A percentile compares a stretch with the other conserved stretches of the same genome.
Conservation (phyloP, 495 filamentous ascomycete genomes). For the Antarctomyces pellizariae region DNA sequence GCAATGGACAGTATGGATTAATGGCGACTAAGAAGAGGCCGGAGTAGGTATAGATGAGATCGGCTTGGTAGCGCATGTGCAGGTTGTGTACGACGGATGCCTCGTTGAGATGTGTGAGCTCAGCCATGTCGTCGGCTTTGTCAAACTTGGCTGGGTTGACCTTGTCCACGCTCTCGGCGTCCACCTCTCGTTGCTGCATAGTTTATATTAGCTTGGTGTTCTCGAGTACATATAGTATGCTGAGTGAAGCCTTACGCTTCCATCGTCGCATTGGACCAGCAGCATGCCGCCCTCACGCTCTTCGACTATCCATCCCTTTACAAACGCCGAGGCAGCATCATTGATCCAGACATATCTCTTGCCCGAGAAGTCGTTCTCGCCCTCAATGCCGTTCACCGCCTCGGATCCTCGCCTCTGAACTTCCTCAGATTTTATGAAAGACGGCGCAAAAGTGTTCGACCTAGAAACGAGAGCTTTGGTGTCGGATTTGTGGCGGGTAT, state of each 20-base stretch:
- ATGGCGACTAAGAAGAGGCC: constrained; percentile 92
- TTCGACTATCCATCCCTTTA: constrained; percentile 76
- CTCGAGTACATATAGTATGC: neutral
- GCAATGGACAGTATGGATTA: constrained; percentile 84
- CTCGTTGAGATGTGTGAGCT: constrained; percentile 93
- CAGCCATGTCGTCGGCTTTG: constrained; percentile 97
- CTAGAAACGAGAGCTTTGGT: constrained; percentile 29
- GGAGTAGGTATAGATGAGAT: constrained; percentile 97
- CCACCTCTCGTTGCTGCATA: constrained; percentile 60
- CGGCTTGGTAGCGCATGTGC: constrained; percentile 76
- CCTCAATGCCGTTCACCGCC: constrained; percentile 55
- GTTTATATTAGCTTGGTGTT: neutral
- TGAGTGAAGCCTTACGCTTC: constrained; percentile 35
- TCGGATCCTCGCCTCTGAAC: constrained; percentile 39
- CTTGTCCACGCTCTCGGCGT: constrained; percentile 75
- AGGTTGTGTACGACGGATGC: constrained; percentile 95
- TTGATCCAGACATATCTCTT: constrained; percentile 94
- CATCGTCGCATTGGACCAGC: constrained; percentile 83
- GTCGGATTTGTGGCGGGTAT: constrained; percentile 30
- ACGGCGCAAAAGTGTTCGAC: constrained; percentile 70
- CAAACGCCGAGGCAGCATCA: constrained; percentile 68
- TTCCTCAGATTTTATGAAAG: constrained; percentile 77
- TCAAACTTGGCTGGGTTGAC: constrained; percentile 99
- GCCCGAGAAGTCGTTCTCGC: constrained; percentile 96
- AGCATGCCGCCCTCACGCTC: constrained; percentile 43